A percentile compares a stretch with the other conserved stretches of the same genome.
Evolutionary conservation across 306 rosid genomes (phyloP).

Genomic region (Argentina anserina): DNA sequence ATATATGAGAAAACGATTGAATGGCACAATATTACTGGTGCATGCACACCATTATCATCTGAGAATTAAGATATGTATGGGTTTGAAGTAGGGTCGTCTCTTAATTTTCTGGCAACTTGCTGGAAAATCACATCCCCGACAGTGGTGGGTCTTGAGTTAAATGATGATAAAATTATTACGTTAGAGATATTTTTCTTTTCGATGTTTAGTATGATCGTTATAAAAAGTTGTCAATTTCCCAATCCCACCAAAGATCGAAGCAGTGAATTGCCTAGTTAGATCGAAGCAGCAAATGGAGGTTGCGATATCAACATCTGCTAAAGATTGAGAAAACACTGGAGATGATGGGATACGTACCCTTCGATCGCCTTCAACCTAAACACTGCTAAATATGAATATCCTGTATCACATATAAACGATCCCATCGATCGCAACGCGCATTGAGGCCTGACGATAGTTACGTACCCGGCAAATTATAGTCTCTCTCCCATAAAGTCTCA

Average conservation of each 20-base stretch:
- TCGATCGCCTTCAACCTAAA: not conserved
- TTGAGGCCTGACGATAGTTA: not conserved
- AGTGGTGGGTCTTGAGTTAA: conserved; percentile 7
- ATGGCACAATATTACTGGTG: not conserved
- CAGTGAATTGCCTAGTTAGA: not conserved
- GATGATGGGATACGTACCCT: not conserved
- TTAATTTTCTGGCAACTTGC: conserved; percentile 1
- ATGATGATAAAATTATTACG: conserved; percentile 7
- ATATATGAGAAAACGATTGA: not conserved
- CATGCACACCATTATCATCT: not conserved
- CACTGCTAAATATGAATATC: too few species aligned
- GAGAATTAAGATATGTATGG: not conserved
- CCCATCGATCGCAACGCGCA: not conserved
- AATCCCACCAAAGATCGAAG: not conserved
- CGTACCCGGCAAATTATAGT: not conserved
- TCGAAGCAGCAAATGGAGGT: not conserved
- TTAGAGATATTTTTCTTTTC: not conserved
- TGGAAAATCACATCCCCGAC: not conserved
- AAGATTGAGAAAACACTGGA: not conserved
- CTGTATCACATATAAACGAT: not conserved
- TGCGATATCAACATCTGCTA: not conserved
- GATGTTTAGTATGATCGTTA: not conserved
- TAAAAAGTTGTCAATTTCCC: not conserved
- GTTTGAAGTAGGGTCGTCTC: not conserved
- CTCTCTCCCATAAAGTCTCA: not conserved